Percentiles rank a stretch among this genome's conserved stretches.
Evolutionary conservation across 163 green algal species (phyloP).

Genomic region (Trebouxia gelatinosa): DNA sequence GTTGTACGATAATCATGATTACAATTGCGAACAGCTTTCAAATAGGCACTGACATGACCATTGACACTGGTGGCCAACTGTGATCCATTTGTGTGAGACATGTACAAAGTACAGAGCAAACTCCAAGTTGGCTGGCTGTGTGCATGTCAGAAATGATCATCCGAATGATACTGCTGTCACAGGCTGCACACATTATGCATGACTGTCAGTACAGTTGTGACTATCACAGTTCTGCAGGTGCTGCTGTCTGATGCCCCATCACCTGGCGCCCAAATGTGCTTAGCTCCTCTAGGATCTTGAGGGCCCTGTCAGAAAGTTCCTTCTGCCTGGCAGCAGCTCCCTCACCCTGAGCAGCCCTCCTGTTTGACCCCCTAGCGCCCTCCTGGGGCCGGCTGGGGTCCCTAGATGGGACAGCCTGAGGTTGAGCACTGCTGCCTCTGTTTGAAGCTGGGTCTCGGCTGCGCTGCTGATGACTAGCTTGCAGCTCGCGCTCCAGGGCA

Average conservation of each 20-base stretch:
- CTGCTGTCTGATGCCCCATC: neutral
- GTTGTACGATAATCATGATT: neutral
- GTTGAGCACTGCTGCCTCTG: neutral
- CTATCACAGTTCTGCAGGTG: too few species aligned
- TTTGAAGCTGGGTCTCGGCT: neutral
- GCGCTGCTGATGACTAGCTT: neutral
- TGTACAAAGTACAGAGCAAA: neutral
- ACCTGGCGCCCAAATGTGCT: slow-evolving; percentile 8
- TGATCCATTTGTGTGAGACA: neutral
- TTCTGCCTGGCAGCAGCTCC: too few species aligned
- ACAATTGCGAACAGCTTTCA: too few species aligned
- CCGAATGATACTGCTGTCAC: too few species aligned
- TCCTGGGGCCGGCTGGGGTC: neutral
- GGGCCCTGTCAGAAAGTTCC: too few species aligned
- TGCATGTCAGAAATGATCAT: neutral
- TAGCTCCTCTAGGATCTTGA: slow-evolving; percentile 20
- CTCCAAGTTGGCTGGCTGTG: neutral
- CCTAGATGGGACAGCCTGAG: neutral
- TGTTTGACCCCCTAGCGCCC: neutral
- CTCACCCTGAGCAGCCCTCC: neutral
- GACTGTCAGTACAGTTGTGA: too few species aligned
- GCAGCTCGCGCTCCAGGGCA: slow-evolving; percentile 20
- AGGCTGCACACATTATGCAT: neutral
- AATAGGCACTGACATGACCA: too few species aligned
- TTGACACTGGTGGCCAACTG: neutral